Conservation (phyloP, 2,329 filamentous ascomycete species). For the Fusarium subtropicale region DNA sequence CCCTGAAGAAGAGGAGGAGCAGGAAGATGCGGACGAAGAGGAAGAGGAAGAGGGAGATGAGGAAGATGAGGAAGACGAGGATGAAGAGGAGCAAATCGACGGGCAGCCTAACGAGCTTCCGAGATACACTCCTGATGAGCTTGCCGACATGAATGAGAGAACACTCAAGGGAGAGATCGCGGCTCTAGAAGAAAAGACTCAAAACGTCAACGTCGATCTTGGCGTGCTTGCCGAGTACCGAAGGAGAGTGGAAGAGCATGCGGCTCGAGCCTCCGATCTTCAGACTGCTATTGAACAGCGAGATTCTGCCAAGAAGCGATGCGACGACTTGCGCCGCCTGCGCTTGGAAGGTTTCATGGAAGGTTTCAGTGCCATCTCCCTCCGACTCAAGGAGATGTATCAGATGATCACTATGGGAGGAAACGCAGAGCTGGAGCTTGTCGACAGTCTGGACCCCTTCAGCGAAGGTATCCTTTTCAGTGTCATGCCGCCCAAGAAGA, state of each 20-base stretch:
- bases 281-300: slow-evolving; percentile 80
- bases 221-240: slow-evolving; percentile 90
- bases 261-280: slow-evolving; percentile 84
- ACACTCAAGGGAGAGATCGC: slow-evolving; percentile 71
- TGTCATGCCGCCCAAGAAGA: slow-evolving; percentile 99
- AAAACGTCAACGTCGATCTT: slow-evolving; percentile 88
- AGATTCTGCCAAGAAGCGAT: slow-evolving; percentile 89
- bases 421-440: slow-evolving; percentile 96
- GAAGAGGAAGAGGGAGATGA: slow-evolving; percentile 43
- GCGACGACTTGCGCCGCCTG: slow-evolving; percentile 89
- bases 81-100: slow-evolving; percentile 43
- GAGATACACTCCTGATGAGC: slow-evolving; percentile 78
- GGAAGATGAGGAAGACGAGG: slow-evolving; percentile 46
- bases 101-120: slow-evolving; percentile 72
- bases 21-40: slow-evolving; percentile 18
- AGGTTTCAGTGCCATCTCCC: slow-evolving; percentile 92
- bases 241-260: slow-evolving; percentile 84
- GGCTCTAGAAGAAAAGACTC: slow-evolving; percentile 75
- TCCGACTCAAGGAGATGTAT: slow-evolving; percentile 99
- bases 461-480: slow-evolving; percentile 96
- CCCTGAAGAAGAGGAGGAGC: slow-evolving; percentile 49
- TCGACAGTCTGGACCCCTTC: slow-evolving; percentile 96
- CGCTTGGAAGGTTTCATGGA: slow-evolving; percentile 98
- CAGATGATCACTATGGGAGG: slow-evolving; percentile 99
- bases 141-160: slow-evolving; percentile 73